Evolutionary conservation across 1,284 basidiomycete genomes (phyloP).

Genomic region (Golubevia pallescens): DNA sequence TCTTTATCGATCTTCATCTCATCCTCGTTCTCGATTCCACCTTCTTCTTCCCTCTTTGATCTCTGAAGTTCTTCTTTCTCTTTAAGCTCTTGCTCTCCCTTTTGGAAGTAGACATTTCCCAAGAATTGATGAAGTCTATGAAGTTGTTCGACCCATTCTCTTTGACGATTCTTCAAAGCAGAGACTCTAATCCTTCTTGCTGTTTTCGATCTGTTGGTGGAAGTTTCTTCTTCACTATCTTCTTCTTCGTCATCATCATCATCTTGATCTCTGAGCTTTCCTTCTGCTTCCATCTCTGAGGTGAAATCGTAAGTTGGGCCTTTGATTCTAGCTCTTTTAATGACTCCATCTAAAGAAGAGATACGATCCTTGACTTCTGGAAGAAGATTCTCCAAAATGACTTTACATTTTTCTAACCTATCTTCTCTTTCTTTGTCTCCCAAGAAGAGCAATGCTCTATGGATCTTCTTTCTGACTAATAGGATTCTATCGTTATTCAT

Average conservation of each 20-base stretch:
- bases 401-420: conserved; percentile 11
- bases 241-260: neutral
- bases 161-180: conserved; percentile 21
- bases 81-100: conserved; percentile 35
- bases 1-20: too few relatives aligned
- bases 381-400: conserved; percentile 12
- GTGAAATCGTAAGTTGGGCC: conserved; percentile 40
- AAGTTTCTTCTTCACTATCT: too few relatives aligned
- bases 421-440: conserved; percentile 33
- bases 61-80: conserved; percentile 11
- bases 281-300: conserved; percentile 1
- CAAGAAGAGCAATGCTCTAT: conserved; percentile 35
- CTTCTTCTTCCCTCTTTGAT: too few relatives aligned
- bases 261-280: neutral
- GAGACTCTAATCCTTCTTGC: too few relatives aligned
- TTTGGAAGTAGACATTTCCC: conserved; percentile 48
- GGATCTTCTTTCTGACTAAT: conserved; percentile 28
- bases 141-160: conserved; percentile 33
- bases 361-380: conserved; percentile 24
- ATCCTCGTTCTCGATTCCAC: too few relatives aligned
- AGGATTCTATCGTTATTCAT: conserved; percentile 19
- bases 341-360: conserved; percentile 18
- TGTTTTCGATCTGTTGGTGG: too few relatives aligned
- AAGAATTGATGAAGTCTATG: conserved; percentile 45
- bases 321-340: conserved; percentile 14